A percentile compares a stretch with the other conserved stretches of the same genome.
phyloP scores from a whole-genome alignment of 164 flowering plant genomes.

The Brasenia schreberi region DNA sequence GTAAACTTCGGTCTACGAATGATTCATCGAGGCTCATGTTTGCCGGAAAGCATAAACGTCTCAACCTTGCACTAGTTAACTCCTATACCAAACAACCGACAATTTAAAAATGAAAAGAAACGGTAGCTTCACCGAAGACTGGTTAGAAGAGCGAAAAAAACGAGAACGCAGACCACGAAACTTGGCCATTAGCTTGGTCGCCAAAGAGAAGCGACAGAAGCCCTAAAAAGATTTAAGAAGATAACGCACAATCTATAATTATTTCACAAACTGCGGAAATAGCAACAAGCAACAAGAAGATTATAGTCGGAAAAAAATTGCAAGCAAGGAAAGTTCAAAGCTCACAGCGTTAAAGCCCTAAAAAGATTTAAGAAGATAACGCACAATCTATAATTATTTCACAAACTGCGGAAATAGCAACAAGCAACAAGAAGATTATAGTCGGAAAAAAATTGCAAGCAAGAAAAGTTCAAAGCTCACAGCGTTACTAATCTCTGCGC shows the following conservation, averaged over 20 bases:
- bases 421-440: neutral
- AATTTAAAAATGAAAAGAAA: too few relatives aligned
- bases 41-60: too few relatives aligned
- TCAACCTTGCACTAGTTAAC: too few relatives aligned
- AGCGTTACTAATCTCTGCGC: neutral
- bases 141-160: too few relatives aligned
- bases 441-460: too few relatives aligned
- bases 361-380: too few relatives aligned
- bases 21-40: too few relatives aligned
- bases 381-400: neutral
- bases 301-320: neutral
- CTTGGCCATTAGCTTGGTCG: neutral
- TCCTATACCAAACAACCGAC: too few relatives aligned
- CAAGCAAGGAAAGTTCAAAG: neutral
- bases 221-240: too few relatives aligned
- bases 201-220: neutral
- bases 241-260: too few relatives aligned
- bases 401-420: neutral
- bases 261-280: neutral
- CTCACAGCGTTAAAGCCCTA: constrained; percentile 1
- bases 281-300: neutral
- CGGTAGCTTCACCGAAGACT: too few relatives aligned
- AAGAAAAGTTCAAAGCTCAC: neutral
- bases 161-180: neutral
- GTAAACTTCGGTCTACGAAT: too few relatives aligned